Evolutionary conservation across 2,329 filamentous ascomycete genomes (phyloP), one percentile per base, ranked within the genome.

Genomic region (Hypoxylon sp.): DNA sequence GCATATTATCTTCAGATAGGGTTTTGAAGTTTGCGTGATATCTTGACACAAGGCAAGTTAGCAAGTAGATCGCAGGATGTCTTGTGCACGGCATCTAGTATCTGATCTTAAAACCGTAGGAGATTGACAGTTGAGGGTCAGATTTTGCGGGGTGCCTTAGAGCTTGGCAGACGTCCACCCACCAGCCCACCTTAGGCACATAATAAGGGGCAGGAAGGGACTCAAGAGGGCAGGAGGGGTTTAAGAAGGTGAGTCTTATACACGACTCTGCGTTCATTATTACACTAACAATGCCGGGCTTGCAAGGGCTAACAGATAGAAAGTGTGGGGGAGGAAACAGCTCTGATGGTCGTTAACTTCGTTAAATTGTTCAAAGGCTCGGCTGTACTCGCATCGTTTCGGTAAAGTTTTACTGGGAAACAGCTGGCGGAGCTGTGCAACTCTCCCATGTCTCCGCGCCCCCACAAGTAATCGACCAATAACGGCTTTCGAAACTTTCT

Each of bases 381-480:
- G 55, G 55, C 49, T 56, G 55, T 52, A 59, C 48, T 59, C 43
- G 51, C 48, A 53, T 56, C 40, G 52, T 53, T 59, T 59, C 55
- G 55, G 55, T 53, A 59, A 59, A 56, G 48, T 48, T 32, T 42
- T 46, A 34, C 21, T 32, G 20, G 38, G 44, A 34, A 47, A 47
- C 32, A 48, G 47, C 52, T 56, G 47, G 48, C 43, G 43, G 38
- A 49, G 20, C 29, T 43, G 38, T 45, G 43, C 43, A 26, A 41
- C 47, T 53, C 27, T 59, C 49, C 59, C 55, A 41, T 58, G 51
- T 57, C 44, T 55, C 55, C 54, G 56, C 56, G 52, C 56, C 56
- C 56, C 56, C 56, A 56, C 49, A 57, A 20, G 25, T 9, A 27
- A 53, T 26, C 29, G 40, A 35, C 62, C 62, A 64, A 63, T 63